Percentiles rank a stretch among this genome's conserved stretches.
Evolutionary conservation across 2,329 filamentous ascomycete species (phyloP).

Genomic region (Talaromyces marneffei): DNA sequence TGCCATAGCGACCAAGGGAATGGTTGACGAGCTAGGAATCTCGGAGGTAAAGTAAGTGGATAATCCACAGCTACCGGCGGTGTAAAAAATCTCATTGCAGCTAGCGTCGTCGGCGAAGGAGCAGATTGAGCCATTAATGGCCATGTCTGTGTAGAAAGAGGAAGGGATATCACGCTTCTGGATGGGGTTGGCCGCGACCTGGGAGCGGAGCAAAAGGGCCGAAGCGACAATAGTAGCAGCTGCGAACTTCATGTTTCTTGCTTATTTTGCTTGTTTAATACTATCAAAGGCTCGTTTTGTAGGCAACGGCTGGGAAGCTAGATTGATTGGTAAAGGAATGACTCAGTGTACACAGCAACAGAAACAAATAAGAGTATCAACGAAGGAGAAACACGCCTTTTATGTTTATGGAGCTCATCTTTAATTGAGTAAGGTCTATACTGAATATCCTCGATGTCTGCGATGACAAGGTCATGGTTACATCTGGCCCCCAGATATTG

Average conservation of each 20-base stretch:
- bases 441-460: neutral
- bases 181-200: conserved; percentile 1
- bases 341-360: neutral
- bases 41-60: conserved; percentile 11
- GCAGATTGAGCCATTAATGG: conserved; percentile 11
- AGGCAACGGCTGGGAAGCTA: neutral
- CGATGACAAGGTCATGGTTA: conserved; percentile 5
- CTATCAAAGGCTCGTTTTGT: neutral
- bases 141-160: conserved; percentile 8
- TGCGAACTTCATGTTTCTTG: conserved; percentile 11
- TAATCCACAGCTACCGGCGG: conserved; percentile 6
- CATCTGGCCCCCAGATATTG: conserved; percentile 12
- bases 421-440: neutral
- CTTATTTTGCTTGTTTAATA: neutral
- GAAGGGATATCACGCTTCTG: conserved; percentile 11
- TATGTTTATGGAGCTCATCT: neutral
- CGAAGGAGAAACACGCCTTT: neutral
- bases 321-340: neutral
- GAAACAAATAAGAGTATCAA: neutral
- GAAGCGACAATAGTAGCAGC: neutral
- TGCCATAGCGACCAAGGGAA: conserved; percentile 4
- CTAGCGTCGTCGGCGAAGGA: conserved; percentile 1
- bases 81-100: conserved; percentile 12
- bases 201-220: neutral
- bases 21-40: conserved; percentile 6